A percentile compares a stretch with the other conserved stretches of the same genome.
Conservation (phyloP, 805 yeast genomes). For the Cyberlindnera maclurae region DNA sequence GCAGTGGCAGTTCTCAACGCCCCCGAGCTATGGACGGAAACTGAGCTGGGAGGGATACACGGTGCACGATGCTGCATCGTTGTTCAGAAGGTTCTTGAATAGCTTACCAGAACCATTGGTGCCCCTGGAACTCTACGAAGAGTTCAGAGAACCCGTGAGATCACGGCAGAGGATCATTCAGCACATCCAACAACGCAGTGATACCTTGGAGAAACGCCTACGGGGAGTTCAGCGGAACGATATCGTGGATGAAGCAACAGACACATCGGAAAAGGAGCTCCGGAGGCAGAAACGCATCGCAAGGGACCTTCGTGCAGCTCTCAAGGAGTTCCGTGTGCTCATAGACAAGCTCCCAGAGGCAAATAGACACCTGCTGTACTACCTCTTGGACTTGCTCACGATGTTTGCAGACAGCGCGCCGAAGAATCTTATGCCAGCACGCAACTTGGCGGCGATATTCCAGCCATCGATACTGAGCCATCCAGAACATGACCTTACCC, state of each 20-base stretch:
- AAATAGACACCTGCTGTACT: constrained; percentile 75
- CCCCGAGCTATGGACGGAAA: constrained; percentile 86
- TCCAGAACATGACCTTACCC: constrained; percentile 87
- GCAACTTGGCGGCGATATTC: constrained; percentile 90
- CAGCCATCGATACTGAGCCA: constrained; percentile 95
- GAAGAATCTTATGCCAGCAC: constrained; percentile 83
- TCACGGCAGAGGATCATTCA: constrained; percentile 54
- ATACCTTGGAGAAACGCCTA: constrained; percentile 29
- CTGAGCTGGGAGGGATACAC: constrained; percentile 91
- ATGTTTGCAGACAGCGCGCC: constrained; percentile 75
- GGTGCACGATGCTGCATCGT: constrained; percentile 94
- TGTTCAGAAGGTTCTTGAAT: constrained; percentile 78
- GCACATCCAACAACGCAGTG: constrained; percentile 56
- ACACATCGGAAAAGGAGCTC: constrained; percentile 28
- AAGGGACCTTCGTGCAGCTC: constrained; percentile 59
- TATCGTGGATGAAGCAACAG: constrained; percentile 11
- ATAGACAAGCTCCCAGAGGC: constrained; percentile 68
- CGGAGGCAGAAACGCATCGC: constrained; percentile 46
- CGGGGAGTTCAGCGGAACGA: constrained; percentile 22
- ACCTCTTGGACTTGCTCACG: constrained; percentile 78
- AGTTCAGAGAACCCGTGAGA: constrained; percentile 72
- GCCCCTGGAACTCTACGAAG: constrained; percentile 69
- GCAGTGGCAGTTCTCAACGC: constrained; percentile 74
- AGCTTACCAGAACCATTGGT: constrained; percentile 89
- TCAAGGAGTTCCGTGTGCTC: constrained; percentile 62